Evolutionary conservation across 2,329 filamentous ascomycete genomes (phyloP).

Genomic region (Epichloe sylvatica): DNA sequence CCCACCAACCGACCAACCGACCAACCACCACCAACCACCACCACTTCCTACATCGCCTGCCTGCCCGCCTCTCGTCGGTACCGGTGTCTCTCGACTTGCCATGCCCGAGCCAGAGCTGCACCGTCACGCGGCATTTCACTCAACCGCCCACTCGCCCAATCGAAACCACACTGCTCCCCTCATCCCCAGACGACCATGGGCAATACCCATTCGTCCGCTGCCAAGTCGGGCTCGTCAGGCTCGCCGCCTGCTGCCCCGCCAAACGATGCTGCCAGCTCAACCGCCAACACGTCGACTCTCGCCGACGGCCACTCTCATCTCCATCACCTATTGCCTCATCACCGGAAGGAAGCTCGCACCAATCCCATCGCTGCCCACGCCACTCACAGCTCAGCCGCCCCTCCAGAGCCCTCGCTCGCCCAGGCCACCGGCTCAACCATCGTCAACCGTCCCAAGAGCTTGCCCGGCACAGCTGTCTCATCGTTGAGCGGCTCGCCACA

Average conservation of each 20-base stretch:
- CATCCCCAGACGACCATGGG: conserved; percentile 16
- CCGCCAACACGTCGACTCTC: conserved; percentile 3
- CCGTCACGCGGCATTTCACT: conserved; percentile 4
- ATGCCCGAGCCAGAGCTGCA: background rate
- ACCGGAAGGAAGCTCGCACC: conserved; percentile 27
- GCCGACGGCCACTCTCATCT: conserved; percentile 3
- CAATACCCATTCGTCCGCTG: conserved; percentile 25
- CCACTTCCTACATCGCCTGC: too few relatives aligned
- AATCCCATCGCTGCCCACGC: conserved; percentile 42
- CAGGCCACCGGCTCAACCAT: conserved; percentile 45
- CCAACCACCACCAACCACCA: too few relatives aligned
- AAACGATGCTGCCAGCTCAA: conserved; percentile 13
- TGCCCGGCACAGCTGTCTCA: conserved; percentile 35
- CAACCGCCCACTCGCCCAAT: background rate
- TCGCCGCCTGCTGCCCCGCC: conserved; percentile 11
- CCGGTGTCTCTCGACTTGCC: too few relatives aligned
- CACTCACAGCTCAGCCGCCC: conserved; percentile 41
- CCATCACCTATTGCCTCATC: conserved; percentile 13
- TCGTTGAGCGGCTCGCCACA: conserved; percentile 35
- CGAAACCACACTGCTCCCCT: background rate
- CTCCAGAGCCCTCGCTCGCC: conserved; percentile 47
- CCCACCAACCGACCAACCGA: too few relatives aligned
- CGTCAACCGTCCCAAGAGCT: conserved; percentile 30
- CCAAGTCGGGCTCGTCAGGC: conserved; percentile 21
- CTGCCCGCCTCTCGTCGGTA: too few relatives aligned